Evolutionary conservation across 2,329 filamentous ascomycete genomes (phyloP).

Genomic region (Diaporthe caulivora): DNA sequence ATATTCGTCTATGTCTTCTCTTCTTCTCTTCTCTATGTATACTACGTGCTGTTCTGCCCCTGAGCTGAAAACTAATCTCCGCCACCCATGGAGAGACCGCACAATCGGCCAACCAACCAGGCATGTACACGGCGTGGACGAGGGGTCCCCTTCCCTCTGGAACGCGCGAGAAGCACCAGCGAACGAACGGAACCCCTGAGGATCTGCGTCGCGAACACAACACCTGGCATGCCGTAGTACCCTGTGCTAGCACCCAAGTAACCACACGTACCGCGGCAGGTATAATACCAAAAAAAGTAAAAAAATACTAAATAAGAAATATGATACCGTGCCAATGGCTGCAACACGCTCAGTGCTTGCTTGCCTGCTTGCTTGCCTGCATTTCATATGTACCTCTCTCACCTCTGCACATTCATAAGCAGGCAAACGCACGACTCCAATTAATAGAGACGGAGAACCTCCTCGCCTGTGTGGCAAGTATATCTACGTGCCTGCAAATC

Average conservation of each 20-base stretch:
- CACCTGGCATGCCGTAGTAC: constrained; percentile 24
- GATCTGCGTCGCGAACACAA: constrained; percentile 27
- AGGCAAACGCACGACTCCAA: neutral
- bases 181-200: constrained; percentile 28
- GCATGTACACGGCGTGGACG: neutral
- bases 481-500: neutral
- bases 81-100: constrained; percentile 6
- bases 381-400: neutral
- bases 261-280: constrained; percentile 19
- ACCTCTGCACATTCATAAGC: neutral
- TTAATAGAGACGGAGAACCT: neutral
- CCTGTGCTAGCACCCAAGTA: constrained; percentile 10
- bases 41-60: neutral
- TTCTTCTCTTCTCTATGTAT: neutral
- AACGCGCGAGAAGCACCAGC: constrained; percentile 21
- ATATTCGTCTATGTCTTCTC: neutral
- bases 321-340: constrained; percentile 18
- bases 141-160: constrained; percentile 1
- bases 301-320: constrained; percentile 7
- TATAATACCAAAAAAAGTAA: neutral
- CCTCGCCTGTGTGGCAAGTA: no score
- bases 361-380: neutral
- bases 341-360: constrained; percentile 5
- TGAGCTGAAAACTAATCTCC: constrained; percentile 18
- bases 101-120: neutral